phyloP scores from a whole-genome alignment of 345 rosid species.

The Mercurialis annua region DNA sequence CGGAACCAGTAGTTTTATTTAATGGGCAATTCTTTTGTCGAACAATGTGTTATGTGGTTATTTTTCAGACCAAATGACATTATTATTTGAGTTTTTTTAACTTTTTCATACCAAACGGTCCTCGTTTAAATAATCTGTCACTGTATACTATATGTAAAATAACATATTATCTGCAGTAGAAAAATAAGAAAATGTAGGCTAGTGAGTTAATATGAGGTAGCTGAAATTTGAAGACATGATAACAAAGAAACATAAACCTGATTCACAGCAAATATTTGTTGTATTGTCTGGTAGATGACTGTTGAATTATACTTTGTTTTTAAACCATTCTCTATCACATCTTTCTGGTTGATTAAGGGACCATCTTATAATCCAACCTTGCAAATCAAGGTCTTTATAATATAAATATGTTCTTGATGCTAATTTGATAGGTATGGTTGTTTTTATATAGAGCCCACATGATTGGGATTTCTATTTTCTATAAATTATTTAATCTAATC shows the following conservation, averaged over 20 bases:
- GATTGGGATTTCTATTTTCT: not conserved
- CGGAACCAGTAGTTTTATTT: too few relatives aligned
- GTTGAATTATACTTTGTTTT: not conserved
- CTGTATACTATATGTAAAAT: too few relatives aligned
- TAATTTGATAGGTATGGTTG: not conserved
- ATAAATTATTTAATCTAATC: too few relatives aligned
- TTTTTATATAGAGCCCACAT: not conserved
- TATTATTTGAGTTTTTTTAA: too few relatives aligned
- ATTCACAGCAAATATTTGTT: not conserved
- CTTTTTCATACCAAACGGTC: too few relatives aligned
- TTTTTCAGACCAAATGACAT: too few relatives aligned
- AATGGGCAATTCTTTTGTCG: too few relatives aligned
- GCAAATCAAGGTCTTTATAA: not conserved
- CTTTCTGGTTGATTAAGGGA: not conserved
- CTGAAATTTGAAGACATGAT: not conserved
- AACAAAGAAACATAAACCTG: not conserved
- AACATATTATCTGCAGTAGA: too few relatives aligned
- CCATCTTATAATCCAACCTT: not conserved
- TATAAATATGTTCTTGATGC: not conserved
- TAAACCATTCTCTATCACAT: not conserved
- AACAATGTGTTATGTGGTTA: too few relatives aligned
- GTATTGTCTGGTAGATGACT: not conserved
- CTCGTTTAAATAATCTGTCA: too few relatives aligned
- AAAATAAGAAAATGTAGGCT: too few relatives aligned
- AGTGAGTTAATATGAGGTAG: too few relatives aligned